Evolutionary conservation across 495 filamentous ascomycete genomes (phyloP).

Genomic region (Paragyromitra xinjiangensis): DNA sequence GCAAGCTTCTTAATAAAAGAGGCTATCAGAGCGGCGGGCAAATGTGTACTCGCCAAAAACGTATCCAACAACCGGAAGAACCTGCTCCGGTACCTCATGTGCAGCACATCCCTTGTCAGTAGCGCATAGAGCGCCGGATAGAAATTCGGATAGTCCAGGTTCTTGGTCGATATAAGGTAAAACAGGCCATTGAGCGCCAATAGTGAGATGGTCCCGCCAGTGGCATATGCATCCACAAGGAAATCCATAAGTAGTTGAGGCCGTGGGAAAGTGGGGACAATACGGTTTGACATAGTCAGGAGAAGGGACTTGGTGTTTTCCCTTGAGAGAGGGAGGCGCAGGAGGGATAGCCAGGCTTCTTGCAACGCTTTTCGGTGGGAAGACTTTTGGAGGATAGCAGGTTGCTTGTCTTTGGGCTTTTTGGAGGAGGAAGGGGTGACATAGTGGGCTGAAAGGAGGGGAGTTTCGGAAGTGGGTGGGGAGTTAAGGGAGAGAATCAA

Average conservation of each 20-base stretch:
- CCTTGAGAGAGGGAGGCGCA: constrained; percentile 71
- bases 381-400: constrained; percentile 62
- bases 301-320: constrained; percentile 83
- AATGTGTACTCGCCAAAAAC: constrained; percentile 90
- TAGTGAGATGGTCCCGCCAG: constrained; percentile 83
- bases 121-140: constrained; percentile 93
- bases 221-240: constrained; percentile 87
- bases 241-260: constrained; percentile 97
- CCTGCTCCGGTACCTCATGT: constrained; percentile 89
- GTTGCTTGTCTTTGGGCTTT: constrained; percentile 61
- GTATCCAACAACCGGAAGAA: constrained; percentile 94
- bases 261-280: constrained; percentile 86
- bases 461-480: constrained; percentile 66
- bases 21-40: constrained; percentile 87
- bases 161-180: constrained; percentile 89
- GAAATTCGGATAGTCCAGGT: constrained; percentile 95
- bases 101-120: constrained; percentile 81
- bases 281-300: constrained; percentile 73
- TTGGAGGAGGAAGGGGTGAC: constrained; percentile 57
- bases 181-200: constrained; percentile 92
- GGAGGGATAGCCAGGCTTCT: constrained; percentile 81
- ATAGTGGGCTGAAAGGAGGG: constrained; percentile 75
- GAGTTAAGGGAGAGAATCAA: constrained; percentile 73
- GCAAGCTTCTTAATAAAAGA: constrained; percentile 95
- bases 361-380: constrained; percentile 79